Conservation (phyloP, 2,329 filamentous ascomycete genomes). For the Trichoderma sp. region DNA sequence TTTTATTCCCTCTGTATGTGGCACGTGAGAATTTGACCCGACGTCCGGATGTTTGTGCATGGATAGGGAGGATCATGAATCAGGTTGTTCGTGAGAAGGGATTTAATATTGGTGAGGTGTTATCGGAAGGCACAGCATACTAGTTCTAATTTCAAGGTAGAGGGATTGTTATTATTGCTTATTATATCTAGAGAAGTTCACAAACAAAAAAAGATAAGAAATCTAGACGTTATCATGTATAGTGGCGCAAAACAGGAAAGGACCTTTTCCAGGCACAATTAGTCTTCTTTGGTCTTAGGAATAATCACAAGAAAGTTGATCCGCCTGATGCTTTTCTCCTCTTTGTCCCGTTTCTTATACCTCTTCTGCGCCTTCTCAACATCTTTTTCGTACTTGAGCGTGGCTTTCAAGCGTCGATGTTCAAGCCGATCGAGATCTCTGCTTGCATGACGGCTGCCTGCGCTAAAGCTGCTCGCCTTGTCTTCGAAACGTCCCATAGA, state of each 20-base stretch:
- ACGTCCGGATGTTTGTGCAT: background rate
- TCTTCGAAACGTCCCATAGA: background rate
- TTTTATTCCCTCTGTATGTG: slow-evolving; percentile 13
- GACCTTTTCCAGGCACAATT: background rate
- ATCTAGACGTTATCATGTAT: background rate
- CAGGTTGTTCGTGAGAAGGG: slow-evolving; percentile 5
- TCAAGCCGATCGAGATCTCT: slow-evolving; percentile 2
- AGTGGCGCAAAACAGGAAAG: background rate
- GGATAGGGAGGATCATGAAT: background rate
- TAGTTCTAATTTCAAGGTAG: background rate
- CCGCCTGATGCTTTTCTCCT: slow-evolving; percentile 1
- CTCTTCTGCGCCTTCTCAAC: background rate
- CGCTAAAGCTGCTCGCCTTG: background rate
- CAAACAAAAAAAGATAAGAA: background rate
- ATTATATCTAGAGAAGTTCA: background rate
- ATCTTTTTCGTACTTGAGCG: slow-evolving; percentile 1
- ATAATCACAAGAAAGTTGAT: slow-evolving; percentile 12
- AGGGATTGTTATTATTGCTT: background rate
- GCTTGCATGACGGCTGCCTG: background rate
- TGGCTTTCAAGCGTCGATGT: background rate
- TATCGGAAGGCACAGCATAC: background rate
- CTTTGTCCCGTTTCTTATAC: slow-evolving; percentile 3
- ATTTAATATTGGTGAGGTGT: background rate
- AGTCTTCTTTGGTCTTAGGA: background rate
- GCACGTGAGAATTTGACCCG: background rate